Evolutionary conservation across 108 stramenopile genomes (phyloP).

Genomic region (Stephanodiscus minutulus): DNA sequence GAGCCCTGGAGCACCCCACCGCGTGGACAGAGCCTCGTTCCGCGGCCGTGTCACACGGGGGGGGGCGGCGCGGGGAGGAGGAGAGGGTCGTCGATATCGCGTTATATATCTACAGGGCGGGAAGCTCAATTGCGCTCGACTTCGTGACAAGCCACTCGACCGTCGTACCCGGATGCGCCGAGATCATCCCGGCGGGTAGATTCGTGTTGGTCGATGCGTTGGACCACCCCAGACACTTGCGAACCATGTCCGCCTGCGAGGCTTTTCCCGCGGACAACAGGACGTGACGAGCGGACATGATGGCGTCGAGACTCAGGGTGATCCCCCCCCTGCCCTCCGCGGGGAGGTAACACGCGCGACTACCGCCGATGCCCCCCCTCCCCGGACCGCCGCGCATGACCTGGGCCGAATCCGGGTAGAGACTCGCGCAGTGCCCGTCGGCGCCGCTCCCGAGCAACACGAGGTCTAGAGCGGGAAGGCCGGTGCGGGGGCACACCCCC

Average conservation of each 20-base stretch:
- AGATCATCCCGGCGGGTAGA: neutral
- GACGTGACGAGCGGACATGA: neutral
- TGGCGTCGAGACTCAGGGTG: neutral
- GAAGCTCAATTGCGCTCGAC: neutral
- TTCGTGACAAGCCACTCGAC: conserved; percentile 1
- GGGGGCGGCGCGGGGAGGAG: too few relatives aligned
- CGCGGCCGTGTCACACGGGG: too few relatives aligned
- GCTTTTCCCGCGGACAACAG: neutral
- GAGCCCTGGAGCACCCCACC: too few relatives aligned
- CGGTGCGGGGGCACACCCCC: neutral
- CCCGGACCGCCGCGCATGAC: neutral
- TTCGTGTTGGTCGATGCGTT: neutral
- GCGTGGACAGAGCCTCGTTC: too few relatives aligned
- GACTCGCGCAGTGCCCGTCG: neutral
- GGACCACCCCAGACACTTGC: neutral
- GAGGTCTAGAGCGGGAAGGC: neutral
- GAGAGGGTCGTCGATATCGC: too few relatives aligned
- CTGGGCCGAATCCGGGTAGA: neutral
- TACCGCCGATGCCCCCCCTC: neutral
- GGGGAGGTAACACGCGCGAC: neutral
- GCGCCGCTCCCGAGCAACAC: neutral
- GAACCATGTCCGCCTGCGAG: neutral
- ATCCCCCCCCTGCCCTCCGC: neutral
- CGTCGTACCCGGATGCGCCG: neutral
- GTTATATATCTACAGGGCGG: too few relatives aligned